These are phyloP conservation scores for Polytrichum commune DNA, from an alignment of 225 moss, liverwort and hornwort species.

Conservation along the genomic window DNA sequence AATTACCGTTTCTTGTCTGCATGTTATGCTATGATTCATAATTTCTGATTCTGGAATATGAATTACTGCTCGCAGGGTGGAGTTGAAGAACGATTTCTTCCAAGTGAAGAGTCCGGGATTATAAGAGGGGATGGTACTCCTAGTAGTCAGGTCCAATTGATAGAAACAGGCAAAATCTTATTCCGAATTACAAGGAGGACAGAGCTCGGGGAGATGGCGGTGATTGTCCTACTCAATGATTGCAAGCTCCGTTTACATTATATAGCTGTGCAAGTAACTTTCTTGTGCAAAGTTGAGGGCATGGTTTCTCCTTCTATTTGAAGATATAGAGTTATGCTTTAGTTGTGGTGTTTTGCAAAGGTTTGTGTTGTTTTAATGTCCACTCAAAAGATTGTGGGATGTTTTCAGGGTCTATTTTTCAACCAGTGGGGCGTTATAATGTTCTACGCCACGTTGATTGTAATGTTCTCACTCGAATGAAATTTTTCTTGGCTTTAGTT, in stretches of 20 bases:
- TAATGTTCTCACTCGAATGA: slow-evolving; percentile 24
- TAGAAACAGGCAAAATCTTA: slow-evolving; percentile 34
- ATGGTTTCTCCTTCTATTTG: no score
- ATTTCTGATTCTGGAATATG: no score
- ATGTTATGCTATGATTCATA: no score
- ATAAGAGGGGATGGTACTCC: slow-evolving; percentile 26
- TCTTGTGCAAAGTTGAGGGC: no score
- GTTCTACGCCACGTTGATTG: slow-evolving; percentile 80
- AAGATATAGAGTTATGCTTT: no score
- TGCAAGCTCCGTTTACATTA: no score
- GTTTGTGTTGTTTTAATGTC: not conserved
- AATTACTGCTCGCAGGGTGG: slow-evolving; percentile 18
- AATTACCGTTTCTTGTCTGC: no score
- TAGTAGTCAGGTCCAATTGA: slow-evolving; percentile 23
- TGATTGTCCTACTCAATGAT: slow-evolving; percentile 25
- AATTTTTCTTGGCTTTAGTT: no score
- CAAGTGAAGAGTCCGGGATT: slow-evolving; percentile 32
- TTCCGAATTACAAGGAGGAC: slow-evolving; percentile 83
- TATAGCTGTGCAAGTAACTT: no score
- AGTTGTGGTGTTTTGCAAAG: not conserved
- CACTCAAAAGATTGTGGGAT: slow-evolving; percentile 1
- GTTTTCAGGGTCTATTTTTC: slow-evolving; percentile 75
- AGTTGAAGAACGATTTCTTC: slow-evolving; percentile 43
- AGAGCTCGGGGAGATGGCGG: slow-evolving; percentile 95
- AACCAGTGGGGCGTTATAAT: slow-evolving; percentile 70